phyloP scores from a whole-genome alignment of 1,139 yeast species.

The Candida mesenterica region DNA sequence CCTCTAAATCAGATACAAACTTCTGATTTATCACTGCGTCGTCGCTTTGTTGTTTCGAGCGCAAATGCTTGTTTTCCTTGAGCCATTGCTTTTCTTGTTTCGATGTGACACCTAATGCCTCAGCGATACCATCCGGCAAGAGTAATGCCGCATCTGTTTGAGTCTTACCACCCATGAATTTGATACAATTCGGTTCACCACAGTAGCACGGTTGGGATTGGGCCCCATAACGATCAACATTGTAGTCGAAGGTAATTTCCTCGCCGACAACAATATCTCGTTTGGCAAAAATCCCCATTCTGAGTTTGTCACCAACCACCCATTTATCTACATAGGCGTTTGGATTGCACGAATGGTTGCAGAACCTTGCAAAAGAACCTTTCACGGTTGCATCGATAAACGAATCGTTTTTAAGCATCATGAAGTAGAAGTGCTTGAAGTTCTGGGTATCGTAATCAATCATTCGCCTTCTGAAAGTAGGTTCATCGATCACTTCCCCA shows the following conservation, averaged over 20 bases:
- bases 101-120: constrained; percentile 78
- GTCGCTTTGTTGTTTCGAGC: constrained; percentile 50
- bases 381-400: constrained; percentile 90
- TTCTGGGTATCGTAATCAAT: constrained; percentile 66
- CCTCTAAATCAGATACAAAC: constrained; percentile 59
- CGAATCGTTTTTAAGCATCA: constrained; percentile 94
- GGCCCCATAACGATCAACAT: constrained; percentile 94
- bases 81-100: constrained; percentile 63
- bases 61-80: constrained; percentile 52
- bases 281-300: constrained; percentile 94
- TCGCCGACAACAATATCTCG: constrained; percentile 73
- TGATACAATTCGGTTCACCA: constrained; percentile 89
- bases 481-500: constrained; percentile 89
- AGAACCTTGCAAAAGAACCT: constrained; percentile 87
- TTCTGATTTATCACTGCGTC: constrained; percentile 61
- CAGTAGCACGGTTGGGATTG: constrained; percentile 93
- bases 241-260: constrained; percentile 92
- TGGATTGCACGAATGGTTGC: constrained; percentile 93
- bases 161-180: constrained; percentile 93
- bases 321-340: constrained; percentile 95
- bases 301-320: constrained; percentile 87
- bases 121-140: constrained; percentile 79
- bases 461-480: constrained; percentile 69
- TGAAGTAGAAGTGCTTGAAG: constrained; percentile 88
- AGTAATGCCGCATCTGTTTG: constrained; percentile 88